Percentiles rank a stretch among this genome's conserved stretches.
These are phyloP conservation scores for Dendrostoma leiphaemia DNA, from an alignment of 2,329 filamentous ascomycete genomes.

Conservation along the genomic window DNA sequence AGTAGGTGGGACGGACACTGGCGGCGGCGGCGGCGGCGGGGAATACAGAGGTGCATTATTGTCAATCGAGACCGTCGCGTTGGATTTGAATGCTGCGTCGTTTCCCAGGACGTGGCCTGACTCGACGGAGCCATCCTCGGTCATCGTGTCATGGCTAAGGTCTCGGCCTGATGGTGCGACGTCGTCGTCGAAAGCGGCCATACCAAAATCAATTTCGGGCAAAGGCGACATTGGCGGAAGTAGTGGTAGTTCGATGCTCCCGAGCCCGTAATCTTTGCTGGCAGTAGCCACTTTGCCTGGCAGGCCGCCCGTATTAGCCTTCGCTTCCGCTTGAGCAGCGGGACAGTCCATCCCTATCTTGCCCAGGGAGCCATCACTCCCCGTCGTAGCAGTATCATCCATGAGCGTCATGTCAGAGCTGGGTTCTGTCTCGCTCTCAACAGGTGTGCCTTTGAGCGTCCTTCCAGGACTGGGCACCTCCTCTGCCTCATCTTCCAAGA, in stretches of 20 bases:
- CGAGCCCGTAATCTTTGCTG: too few relatives aligned
- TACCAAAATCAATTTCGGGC: too few relatives aligned
- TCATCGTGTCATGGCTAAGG: not conserved
- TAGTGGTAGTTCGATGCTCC: too few relatives aligned
- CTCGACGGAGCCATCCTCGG: not conserved
- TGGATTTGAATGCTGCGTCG: not conserved
- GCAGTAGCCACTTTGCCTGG: too few relatives aligned
- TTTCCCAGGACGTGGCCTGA: not conserved
- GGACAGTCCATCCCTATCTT: not conserved
- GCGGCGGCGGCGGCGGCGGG: not conserved
- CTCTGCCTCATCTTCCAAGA: conserved; percentile 39
- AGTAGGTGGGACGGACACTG: not conserved
- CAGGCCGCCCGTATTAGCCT: too few relatives aligned
- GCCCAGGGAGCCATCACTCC: not conserved
- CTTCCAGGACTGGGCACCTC: conserved; percentile 23
- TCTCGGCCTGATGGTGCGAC: not conserved
- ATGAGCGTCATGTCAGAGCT: not conserved
- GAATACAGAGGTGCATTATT: not conserved
- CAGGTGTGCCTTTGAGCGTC: conserved; percentile 23
- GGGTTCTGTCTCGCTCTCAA: not conserved
- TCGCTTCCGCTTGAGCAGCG: not conserved
- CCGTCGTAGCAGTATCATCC: not conserved
- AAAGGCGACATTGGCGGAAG: too few relatives aligned
- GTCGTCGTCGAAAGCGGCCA: too few relatives aligned
- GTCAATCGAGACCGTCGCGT: not conserved